Evolutionary conservation across 1,139 yeast species (phyloP).

Genomic region (Lodderomyces theae): DNA sequence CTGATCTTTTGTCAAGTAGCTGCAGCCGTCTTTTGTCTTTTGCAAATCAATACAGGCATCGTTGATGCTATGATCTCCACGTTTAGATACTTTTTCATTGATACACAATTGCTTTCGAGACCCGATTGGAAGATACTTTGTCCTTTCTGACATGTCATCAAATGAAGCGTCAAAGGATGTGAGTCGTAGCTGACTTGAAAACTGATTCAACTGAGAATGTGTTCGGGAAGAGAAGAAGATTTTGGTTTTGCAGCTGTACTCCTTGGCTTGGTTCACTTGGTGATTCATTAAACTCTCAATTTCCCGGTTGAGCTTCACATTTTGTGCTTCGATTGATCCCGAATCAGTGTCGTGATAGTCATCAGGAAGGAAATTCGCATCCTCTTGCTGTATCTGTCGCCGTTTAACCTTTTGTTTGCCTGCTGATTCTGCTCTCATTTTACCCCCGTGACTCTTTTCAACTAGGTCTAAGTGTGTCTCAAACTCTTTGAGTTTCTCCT

Average conservation of each 20-base stretch:
- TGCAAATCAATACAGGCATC: constrained; percentile 82
- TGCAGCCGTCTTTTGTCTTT: constrained; percentile 47
- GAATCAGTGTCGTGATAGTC: constrained; percentile 29
- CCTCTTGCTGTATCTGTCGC: constrained; percentile 12
- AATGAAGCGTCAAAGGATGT: constrained; percentile 67
- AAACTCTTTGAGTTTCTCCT: constrained; percentile 34
- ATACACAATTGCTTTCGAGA: constrained; percentile 87
- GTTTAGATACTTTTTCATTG: constrained; percentile 52
- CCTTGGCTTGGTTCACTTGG: constrained; percentile 15
- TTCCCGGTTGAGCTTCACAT: constrained; percentile 38
- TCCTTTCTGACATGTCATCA: constrained; percentile 35
- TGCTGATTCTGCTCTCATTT: constrained; percentile 14
- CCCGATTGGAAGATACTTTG: constrained; percentile 67
- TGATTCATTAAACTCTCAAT: constrained; percentile 38
- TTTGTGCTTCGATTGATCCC: constrained; percentile 15
- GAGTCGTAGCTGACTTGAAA: constrained; percentile 66
- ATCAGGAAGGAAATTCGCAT: constrained; percentile 34
- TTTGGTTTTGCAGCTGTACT: constrained; percentile 42
- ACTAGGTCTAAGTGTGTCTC: constrained; percentile 37
- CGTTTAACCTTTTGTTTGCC: constrained; percentile 3
- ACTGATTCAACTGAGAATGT: constrained; percentile 84
- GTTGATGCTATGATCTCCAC: constrained; percentile 58
- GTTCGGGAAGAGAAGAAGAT: constrained; percentile 78
- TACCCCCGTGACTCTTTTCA: constrained; percentile 17
- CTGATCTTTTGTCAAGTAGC: constrained; percentile 42